These are phyloP conservation scores for Yarrowia phangngaensis DNA, from an alignment of 805 yeast species.

Conservation along the genomic window DNA sequence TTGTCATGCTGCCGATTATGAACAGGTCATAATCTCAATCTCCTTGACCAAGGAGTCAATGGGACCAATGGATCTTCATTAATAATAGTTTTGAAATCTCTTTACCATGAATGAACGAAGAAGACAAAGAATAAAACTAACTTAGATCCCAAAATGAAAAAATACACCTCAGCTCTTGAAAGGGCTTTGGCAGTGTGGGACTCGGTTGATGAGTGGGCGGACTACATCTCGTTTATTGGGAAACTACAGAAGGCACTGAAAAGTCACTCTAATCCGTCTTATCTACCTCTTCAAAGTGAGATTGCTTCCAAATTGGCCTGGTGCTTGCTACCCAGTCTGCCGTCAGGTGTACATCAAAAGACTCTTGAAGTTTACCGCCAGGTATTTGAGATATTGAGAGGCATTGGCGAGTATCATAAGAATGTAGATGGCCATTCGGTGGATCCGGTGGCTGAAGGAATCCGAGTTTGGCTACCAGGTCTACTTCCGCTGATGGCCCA, in stretches of 20 bases:
- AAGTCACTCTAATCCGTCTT: constrained; percentile 44
- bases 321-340: constrained; percentile 75
- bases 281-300: constrained; percentile 61
- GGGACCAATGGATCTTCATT: too few species aligned
- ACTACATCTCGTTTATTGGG: constrained; percentile 84
- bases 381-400: constrained; percentile 59
- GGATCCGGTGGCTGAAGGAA: constrained; percentile 14
- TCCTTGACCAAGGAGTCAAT: too few species aligned
- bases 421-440: constrained; percentile 15
- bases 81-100: too few species aligned
- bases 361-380: constrained; percentile 70
- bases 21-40: too few species aligned
- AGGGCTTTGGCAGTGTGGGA: constrained; percentile 73
- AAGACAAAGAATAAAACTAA: too few species aligned
- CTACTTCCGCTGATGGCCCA: constrained; percentile 82
- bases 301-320: constrained; percentile 70
- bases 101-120: too few species aligned
- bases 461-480: constrained; percentile 79
- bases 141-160: constrained; percentile 58
- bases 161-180: constrained; percentile 63
- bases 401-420: constrained; percentile 54
- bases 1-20: too few species aligned
- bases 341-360: constrained; percentile 94
- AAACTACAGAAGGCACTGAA: constrained; percentile 70
- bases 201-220: constrained; percentile 94